Evolutionary conservation across 2,329 filamentous ascomycete genomes (phyloP), one percentile per base, ranked within the genome.

Genomic region (Pseudocercospora ulei): DNA sequence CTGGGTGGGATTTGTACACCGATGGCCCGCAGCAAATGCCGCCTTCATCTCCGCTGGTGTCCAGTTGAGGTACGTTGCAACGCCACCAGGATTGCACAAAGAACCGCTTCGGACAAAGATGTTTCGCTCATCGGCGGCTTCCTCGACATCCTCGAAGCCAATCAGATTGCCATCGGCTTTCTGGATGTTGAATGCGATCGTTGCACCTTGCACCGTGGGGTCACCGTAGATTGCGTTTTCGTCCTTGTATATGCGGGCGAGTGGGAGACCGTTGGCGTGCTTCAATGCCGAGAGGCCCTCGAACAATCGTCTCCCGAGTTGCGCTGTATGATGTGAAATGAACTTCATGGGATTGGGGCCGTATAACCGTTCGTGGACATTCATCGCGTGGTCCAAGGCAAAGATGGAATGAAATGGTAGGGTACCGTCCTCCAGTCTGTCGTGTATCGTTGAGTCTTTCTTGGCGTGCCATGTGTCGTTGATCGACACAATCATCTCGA

Each of bases 351-450:
- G 71, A 26, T 58, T 75, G 3, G 67, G 70, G 1, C 69, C 69
- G 51, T 72, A 80, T 2, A 81, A 56, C 18, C 65, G 61, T 20
- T 59, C 53, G 54, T 80, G 74, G 0, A 69, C 67, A 22, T 70
- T 66, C 18, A 80, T 71, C 2, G 75, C 75, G 41, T 74, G 67
- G 2, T 69, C 71, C 12, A 80, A 62, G 0, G 76, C 76, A 37
- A 80, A 62, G 43, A 81, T 79, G 43, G 63, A 76, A 53, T 78
- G 76, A 49, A 78, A 78, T 1, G 76, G 73, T 6, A 77, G 60
- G 1, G 76, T 82, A 1, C 78, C 78, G 49, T 82, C 78, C 53
- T 82, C 78, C 5, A 82, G 65, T 1, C 67, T 65, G 26, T 77
- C 73, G 50, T 80, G 74, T 3, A 77, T 60, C 29, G 65, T 63